Evolutionary conservation across 192 early-diverging fungal genomes (phyloP), one percentile per base, ranked within the genome.

Genomic region (Globomyces pollinis-pini): DNA sequence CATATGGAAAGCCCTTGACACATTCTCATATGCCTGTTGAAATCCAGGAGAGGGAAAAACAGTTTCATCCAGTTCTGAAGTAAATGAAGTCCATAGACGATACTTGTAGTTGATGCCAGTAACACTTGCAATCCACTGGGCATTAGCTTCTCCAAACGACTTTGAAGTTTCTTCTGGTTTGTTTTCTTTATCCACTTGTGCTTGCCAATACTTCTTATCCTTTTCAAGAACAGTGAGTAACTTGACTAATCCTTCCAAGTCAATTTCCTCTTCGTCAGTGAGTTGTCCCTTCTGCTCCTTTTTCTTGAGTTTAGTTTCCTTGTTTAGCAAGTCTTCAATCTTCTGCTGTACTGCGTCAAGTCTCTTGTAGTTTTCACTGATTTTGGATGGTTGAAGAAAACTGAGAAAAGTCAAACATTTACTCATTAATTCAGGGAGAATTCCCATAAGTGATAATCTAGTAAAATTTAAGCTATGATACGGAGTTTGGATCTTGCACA

Each of bases 261-360:
- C 50, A 38, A 56, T 56, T 33, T 65, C 31, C 5, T 65, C 63
- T 9, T 54, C 55, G 1, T 35, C 36, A 3, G 12, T 42, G 7
- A 65, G 23, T 7, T 8, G 24, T 15, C n/a, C 63, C 2, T 62
- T 64, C 1, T 30, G 29, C 41, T 31, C 47, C 32, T 59, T 49
- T 12, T 60, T 53, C 33, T 35, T 3, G 55, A 67, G 57, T 39
- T 24, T 50, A 30, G 56, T 68, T 52, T 67, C 31, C 21, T 34
- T 67, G 18, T 70, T 67, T 35, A 70, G 9, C 31, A 67, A 38
- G 2, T 67, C 65, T 67, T 67, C 41, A 38, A 67, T 67, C 47
- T 67, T 50, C 43, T 66, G 32, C 28, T 67, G 21, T 38, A 67
- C 41, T 50, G 58, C 33, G 50, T 35, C 21, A 20, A 47, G 23